A percentile compares a stretch with the other conserved stretches of the same genome.
Conservation (phyloP, 164 flowering plant species). For the Liquidambar formosana region DNA sequence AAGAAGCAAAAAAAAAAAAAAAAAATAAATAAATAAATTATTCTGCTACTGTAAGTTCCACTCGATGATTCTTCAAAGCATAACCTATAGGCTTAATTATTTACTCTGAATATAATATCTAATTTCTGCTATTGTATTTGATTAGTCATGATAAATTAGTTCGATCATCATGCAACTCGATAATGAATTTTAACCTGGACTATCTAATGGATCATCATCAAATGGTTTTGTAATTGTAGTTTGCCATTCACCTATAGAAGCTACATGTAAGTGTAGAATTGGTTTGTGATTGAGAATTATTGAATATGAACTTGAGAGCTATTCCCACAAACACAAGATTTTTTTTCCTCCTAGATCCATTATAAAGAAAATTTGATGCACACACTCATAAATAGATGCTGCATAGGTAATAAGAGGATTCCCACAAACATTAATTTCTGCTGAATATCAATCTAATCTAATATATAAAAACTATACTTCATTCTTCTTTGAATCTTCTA, state of each 20-base stretch:
- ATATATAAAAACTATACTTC: no score
- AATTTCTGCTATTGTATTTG: slow-evolving; percentile 1
- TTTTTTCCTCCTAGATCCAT: no score
- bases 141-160: neutral
- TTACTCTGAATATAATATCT: neutral
- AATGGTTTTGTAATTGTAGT: neutral
- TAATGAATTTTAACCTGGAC: neutral
- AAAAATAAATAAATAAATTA: no score
- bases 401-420: no score
- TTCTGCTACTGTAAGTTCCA: slow-evolving; percentile 1
- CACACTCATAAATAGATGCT: no score
- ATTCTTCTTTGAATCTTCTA: neutral
- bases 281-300: neutral
- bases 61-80: neutral
- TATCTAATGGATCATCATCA: neutral
- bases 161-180: neutral
- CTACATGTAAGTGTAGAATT: no score
- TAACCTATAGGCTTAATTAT: no score
- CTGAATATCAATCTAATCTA: no score
- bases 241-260: no score
- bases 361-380: no score
- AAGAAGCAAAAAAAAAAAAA: no score
- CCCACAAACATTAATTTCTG: neutral
- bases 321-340: no score
- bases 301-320: neutral